Conservation (phyloP, 495 filamentous ascomycete species). For the Penicillium steckii region DNA sequence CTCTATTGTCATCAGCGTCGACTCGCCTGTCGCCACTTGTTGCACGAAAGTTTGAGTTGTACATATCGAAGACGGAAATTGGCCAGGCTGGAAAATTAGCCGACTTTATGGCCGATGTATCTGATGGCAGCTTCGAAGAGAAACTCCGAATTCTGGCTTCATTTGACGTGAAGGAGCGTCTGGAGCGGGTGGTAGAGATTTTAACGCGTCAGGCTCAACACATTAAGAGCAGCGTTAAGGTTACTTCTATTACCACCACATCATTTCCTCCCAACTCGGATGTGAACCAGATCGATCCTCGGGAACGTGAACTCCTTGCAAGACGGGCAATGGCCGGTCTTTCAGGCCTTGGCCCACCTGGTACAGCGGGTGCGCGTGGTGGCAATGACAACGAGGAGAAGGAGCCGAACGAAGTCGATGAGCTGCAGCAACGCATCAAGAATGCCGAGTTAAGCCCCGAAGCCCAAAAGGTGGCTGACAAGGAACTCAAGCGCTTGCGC, state of each 20-base stretch:
- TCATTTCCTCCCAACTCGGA: slow-evolving; percentile 55
- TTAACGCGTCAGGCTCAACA: slow-evolving; percentile 73
- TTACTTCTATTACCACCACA: slow-evolving; percentile 66
- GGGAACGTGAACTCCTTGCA: slow-evolving; percentile 53
- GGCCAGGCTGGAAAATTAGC: slow-evolving; percentile 83
- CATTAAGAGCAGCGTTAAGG: slow-evolving; percentile 78
- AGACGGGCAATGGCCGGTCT: slow-evolving; percentile 50
- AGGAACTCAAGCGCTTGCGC: slow-evolving; percentile 83
- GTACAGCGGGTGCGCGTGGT: slow-evolving; percentile 45
- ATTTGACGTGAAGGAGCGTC: slow-evolving; percentile 69
- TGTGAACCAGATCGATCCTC: slow-evolving; percentile 49
- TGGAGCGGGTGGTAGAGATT: slow-evolving; percentile 77
- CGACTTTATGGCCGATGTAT: slow-evolving; percentile 92
- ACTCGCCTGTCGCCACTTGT: slow-evolving; percentile 76
- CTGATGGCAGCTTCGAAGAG: slow-evolving; percentile 82
- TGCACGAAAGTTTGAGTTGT: slow-evolving; percentile 77
- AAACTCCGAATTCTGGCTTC: slow-evolving; percentile 80
- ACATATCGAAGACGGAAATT: slow-evolving; percentile 74
- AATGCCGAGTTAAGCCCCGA: slow-evolving; percentile 74
- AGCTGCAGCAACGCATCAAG: slow-evolving; percentile 82
- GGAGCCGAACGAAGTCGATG: slow-evolving; percentile 82
- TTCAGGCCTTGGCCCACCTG: slow-evolving; percentile 50
- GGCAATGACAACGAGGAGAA: slow-evolving; percentile 61
- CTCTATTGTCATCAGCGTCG: slow-evolving; percentile 63
- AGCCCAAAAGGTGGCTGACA: slow-evolving; percentile 81